Conservation (phyloP, 1,139 yeast genomes). For the Yamadazyma epiphylla region DNA sequence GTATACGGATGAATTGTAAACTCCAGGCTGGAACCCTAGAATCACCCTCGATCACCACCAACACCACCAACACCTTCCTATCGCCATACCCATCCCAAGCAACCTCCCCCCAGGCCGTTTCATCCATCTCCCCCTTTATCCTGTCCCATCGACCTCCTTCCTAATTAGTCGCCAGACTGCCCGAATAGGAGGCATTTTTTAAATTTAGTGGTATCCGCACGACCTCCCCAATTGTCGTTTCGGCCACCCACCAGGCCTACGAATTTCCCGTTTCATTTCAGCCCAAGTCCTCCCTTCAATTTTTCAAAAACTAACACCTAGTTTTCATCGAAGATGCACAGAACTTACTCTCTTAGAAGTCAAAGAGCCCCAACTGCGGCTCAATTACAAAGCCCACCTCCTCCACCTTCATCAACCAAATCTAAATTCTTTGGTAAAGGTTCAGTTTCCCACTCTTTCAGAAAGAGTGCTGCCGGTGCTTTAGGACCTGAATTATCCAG, state of each 20-base stretch:
- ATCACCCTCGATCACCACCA: too few species aligned
- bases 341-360: slow-evolving; percentile 96
- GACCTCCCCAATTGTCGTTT: too few species aligned
- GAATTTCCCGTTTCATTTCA: neutral
- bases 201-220: too few species aligned
- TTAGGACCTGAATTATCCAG: slow-evolving; percentile 94
- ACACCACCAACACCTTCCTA: too few species aligned
- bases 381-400: slow-evolving; percentile 92
- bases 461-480: slow-evolving; percentile 87
- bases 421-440: slow-evolving; percentile 89
- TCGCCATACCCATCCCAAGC: too few species aligned
- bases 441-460: slow-evolving; percentile 75
- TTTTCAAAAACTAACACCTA: neutral
- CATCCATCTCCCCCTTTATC: too few species aligned
- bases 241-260: neutral
- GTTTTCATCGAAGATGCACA: slow-evolving; percentile 62
- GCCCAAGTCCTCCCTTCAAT: neutral
- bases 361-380: slow-evolving; percentile 96
- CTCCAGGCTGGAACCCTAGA: too few species aligned
- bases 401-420: slow-evolving; percentile 81
- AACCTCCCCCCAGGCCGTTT: too few species aligned
- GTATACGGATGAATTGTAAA: too few species aligned
- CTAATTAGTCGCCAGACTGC: too few species aligned
- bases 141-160: too few species aligned
- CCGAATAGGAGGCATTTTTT: too few species aligned